Base-by-base conservation (phyloP, 2,329 filamentous ascomycete genomes). In the Arthrobotrys iridis region DNA sequence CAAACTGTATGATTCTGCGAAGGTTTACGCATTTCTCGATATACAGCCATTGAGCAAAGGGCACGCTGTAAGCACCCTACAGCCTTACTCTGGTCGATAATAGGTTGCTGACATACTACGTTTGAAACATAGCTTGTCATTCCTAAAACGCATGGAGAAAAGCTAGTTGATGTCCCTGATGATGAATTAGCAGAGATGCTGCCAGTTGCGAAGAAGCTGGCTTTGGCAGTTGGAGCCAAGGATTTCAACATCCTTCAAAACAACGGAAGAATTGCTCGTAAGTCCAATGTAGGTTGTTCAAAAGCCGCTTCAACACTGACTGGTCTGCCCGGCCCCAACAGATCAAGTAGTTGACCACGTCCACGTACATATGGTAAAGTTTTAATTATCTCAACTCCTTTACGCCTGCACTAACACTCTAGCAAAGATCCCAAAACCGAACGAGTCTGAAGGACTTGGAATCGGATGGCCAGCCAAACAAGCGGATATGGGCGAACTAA, bases 241-340 rank as follows among this genome's bases (percentile, higher is more conserved):
- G 87, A 98, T 82, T 99, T 93, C 86, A 99, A 99, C 81, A 87
- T 99, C 55, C 85, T 99, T 73, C 95, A 99, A 85, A 99, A 99
- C 84, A 99, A 99, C 81, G 95, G 95, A 60, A 86, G 88, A 20
- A 88, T 94, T 80, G 95, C 95, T 15, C 95, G 99, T 83, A 95
- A 98, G 84, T 86, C 91, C 28, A 10, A 30, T 26, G 11, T 33
- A 26, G 37, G 10, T 28, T 30, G n/a, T 13, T 62, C n/a, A n/a
- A 11, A 18, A 13, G 52, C 6, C 37, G 8, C 4, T 15, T 8
- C 28, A n/a, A 18, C n/a, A 15, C n/a, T 18, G 20, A n/a, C 52
- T 50, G 11, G 13, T 50, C 48, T 28, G 11, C 13, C 5, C 18
- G 8, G n/a, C 46, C 15, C 18, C 13, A 24, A 24, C 46, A 74